Conservation (phyloP, 2,329 filamentous ascomycete species). For the Cytospora paraplurivora region DNA sequence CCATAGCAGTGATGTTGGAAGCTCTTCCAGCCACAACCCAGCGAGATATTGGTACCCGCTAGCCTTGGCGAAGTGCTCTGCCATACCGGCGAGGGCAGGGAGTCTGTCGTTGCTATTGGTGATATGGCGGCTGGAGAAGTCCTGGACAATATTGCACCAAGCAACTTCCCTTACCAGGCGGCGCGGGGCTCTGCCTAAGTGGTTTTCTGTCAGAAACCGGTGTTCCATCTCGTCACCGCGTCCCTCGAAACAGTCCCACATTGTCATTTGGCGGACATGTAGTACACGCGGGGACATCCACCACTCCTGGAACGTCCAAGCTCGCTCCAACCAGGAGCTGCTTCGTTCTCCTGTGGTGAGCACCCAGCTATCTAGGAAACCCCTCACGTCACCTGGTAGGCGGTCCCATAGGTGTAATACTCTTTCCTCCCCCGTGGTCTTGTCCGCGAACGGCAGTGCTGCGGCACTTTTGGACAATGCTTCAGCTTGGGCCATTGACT, state of each 20-base stretch:
- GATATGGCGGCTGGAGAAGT: neutral
- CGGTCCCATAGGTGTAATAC: neutral
- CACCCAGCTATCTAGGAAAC: neutral
- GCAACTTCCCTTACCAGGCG: neutral
- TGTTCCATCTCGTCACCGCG: neutral
- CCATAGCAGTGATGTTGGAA: neutral
- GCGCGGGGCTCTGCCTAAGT: neutral
- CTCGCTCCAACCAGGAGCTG: neutral
- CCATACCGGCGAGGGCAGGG: neutral
- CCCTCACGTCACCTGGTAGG: too few species aligned
- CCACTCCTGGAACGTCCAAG: constrained; percentile 4
- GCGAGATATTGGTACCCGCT: neutral
- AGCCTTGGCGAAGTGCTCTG: neutral
- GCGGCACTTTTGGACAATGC: neutral
- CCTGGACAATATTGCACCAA: neutral
- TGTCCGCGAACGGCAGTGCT: neutral
- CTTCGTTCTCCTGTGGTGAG: too few species aligned
- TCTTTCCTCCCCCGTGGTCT: neutral
- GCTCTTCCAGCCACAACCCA: neutral
- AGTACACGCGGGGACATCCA: neutral
- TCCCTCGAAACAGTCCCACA: constrained; percentile 3
- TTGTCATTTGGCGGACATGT: neutral
- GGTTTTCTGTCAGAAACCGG: neutral
- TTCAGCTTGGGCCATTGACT: neutral
- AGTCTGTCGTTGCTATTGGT: neutral